Evolutionary conservation across 2,329 filamentous ascomycete genomes (phyloP), one percentile per base, ranked within the genome.

Genomic region (Pseudonectria foliicola): DNA sequence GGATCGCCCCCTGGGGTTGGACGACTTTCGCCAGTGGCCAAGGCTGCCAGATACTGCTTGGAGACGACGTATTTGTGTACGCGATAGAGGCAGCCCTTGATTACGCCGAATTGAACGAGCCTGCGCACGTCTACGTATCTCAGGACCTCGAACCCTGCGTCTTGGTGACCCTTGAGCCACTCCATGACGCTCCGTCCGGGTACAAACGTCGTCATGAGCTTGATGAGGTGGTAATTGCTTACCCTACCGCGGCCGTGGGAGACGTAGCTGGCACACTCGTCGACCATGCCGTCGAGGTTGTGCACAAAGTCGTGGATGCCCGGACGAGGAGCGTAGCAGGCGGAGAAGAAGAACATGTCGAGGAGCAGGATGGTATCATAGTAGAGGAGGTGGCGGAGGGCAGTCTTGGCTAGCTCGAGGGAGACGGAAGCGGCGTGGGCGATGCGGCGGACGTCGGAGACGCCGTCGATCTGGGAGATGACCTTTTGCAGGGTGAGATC

Each of bases 301-400:
- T 75, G 71, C 23, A 92, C 71, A 51, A 98, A 94, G 42, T 81
- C 75, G 42, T 82, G 77, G 38, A 98, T 82, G 25, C 85, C 81
- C 0, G 80, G 72, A 1, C 76, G 86, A 0, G 82, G 81, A 0
- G 89, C 88, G 55, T 98, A 98, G 51, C 93, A 90, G 27, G 85
- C 86, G 23, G 80, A 73, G 57, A 96, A 98, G 58, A 92, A 88
- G 68, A 96, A 96, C 50, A 95, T 85, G 62, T 98, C 92, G 10
- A 96, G 76, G 34, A 96, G 75, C 16, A 95, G 71, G 25, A 95
- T 75, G 52, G 87, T 90, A 54, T 90, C 86, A 61, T 96, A 95
- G 67, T 93, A 94, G 16, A 96, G 72, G 8, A 98, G 73, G 57
- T 96, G 90, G 43, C 85, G 81, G 38, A 96, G 75, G 7, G 88